Percentiles rank a stretch among this genome's conserved stretches.
Evolutionary conservation across 768 basidiomycete species (phyloP).

Genomic region (Dioszegia aurantiaca): DNA sequence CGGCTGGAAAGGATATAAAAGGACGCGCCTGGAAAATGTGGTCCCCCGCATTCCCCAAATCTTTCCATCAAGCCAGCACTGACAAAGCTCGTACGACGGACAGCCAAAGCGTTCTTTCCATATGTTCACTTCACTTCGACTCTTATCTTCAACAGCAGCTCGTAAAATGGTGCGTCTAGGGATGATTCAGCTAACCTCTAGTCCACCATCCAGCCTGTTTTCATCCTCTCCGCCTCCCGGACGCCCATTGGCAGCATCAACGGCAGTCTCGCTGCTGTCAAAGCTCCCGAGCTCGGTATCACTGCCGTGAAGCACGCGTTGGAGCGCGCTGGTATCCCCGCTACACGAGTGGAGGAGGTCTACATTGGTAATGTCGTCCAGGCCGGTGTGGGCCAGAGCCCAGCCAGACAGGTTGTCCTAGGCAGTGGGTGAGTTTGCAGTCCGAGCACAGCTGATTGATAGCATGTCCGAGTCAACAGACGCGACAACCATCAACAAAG

Average conservation of each 20-base stretch:
- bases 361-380: constrained; percentile 98
- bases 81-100: not conserved
- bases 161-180: constrained; percentile 10
- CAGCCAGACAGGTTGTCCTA: constrained; percentile 96
- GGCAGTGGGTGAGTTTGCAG: constrained; percentile 61
- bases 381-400: constrained; percentile 94
- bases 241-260: constrained; percentile 93
- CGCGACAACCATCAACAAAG: constrained; percentile 99
- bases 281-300: constrained; percentile 85
- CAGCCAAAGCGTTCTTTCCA: not conserved
- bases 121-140: not conserved
- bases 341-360: constrained; percentile 83
- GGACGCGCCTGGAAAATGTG: constrained; percentile 9
- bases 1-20: not conserved
- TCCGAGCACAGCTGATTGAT: not conserved
- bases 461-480: constrained; percentile 72
- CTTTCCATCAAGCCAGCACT: not conserved
- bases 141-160: not conserved
- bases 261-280: constrained; percentile 79
- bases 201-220: constrained; percentile 37
- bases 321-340: constrained; percentile 71
- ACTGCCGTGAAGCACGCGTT: constrained; percentile 88
- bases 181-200: not conserved
- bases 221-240: constrained; percentile 84
- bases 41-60: constrained; percentile 17